Conservation (phyloP, 257 asterid species). For the Jaltomata sinuosa region DNA sequence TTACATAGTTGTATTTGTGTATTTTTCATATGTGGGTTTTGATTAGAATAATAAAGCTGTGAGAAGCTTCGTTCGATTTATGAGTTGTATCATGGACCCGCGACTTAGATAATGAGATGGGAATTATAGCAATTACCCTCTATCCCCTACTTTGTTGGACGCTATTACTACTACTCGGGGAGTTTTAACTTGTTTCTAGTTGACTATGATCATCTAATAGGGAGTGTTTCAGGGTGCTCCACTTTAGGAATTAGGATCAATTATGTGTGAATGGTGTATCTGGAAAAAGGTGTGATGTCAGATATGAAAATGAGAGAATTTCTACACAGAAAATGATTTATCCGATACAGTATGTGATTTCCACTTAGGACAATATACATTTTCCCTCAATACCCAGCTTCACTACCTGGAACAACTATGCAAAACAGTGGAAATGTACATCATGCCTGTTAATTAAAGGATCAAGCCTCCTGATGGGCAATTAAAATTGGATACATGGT, state of each 20-base stretch:
- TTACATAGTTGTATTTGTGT: not conserved
- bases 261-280: too few species aligned
- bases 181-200: not conserved
- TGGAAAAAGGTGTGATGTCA: not conserved
- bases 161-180: not conserved
- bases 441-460: too few species aligned
- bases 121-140: not conserved
- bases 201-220: not conserved
- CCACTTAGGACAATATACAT: too few species aligned
- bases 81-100: not conserved
- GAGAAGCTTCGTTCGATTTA: not conserved
- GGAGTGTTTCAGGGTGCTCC: not conserved
- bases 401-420: too few species aligned
- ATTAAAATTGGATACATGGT: too few species aligned
- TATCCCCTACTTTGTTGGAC: not conserved
- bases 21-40: not conserved
- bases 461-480: too few species aligned
- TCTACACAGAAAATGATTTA: not conserved
- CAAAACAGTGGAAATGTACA: too few species aligned
- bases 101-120: not conserved
- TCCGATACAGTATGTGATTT: not conserved
- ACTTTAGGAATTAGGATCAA: not conserved
- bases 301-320: too few species aligned
- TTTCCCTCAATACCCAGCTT: too few species aligned
- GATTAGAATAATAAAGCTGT: not conserved